phyloP scores from a whole-genome alignment of 1,139 yeast genomes.

The Scheffersomyces quercinus region DNA sequence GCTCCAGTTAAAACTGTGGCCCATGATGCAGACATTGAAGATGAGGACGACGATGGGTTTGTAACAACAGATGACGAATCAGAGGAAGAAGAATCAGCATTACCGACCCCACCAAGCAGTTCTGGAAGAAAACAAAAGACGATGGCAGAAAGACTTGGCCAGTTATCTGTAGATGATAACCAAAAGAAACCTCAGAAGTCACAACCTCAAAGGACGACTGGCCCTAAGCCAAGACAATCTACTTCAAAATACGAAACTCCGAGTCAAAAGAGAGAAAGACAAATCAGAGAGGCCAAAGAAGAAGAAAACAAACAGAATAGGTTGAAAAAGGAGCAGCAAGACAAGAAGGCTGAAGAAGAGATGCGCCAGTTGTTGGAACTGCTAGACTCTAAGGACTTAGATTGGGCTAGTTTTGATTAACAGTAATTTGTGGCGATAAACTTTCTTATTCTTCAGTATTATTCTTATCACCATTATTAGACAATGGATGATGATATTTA shows the following conservation, averaged over 20 bases:
- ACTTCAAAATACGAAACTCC: slow-evolving; percentile 13
- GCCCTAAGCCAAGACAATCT: not conserved
- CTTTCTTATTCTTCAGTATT: no score
- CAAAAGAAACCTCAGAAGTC: not conserved
- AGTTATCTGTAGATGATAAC: slow-evolving; percentile 3
- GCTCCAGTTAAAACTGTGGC: not conserved
- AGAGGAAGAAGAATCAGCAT: slow-evolving; percentile 5
- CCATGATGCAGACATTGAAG: not conserved
- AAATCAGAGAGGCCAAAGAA: slow-evolving; percentile 3
- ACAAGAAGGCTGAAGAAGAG: slow-evolving; percentile 14
- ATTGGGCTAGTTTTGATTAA: slow-evolving; percentile 17
- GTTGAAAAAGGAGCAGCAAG: slow-evolving; percentile 9
- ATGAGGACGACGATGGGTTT: slow-evolving; percentile 2
- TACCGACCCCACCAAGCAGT: not conserved
- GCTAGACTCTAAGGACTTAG: slow-evolving; percentile 15
- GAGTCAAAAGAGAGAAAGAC: slow-evolving; percentile 12
- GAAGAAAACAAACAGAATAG: not conserved
- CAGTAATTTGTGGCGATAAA: no score
- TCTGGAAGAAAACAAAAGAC: slow-evolving; percentile 8
- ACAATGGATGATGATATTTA: no score
- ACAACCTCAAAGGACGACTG: not conserved
- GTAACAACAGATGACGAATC: slow-evolving; percentile 6
- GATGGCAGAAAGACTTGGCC: slow-evolving; percentile 24
- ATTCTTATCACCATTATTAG: no score
- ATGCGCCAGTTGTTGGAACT: slow-evolving; percentile 14